Percentiles rank a stretch among this genome's conserved stretches.
phyloP scores from a whole-genome alignment of 2,329 filamentous ascomycete genomes.

The Claviceps capensis region DNA sequence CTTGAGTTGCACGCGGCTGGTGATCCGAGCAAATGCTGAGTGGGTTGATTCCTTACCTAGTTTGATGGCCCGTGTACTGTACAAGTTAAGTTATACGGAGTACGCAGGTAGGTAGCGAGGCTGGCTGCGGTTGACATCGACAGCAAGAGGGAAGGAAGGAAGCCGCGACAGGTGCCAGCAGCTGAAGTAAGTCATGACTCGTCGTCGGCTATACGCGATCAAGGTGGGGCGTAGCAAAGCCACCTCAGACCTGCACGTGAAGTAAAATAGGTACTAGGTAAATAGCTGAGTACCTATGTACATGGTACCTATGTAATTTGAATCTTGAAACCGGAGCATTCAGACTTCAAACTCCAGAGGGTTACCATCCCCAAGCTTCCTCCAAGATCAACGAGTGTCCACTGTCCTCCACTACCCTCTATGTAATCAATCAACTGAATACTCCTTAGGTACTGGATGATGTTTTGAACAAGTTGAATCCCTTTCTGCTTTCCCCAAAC shows the following conservation, averaged over 20 bases:
- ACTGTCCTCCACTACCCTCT: background rate
- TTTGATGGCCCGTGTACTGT: background rate
- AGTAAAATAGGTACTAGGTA: background rate
- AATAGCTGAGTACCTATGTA: background rate
- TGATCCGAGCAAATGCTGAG: background rate
- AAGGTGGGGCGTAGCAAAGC: background rate
- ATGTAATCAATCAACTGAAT: background rate
- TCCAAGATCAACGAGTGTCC: too few relatives aligned
- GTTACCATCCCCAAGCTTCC: background rate
- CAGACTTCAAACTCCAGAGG: background rate
- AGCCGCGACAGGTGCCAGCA: background rate
- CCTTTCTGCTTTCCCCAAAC: background rate
- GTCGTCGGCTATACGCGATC: background rate
- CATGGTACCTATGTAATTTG: too few relatives aligned
- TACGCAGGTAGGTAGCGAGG: background rate
- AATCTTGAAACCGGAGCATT: background rate
- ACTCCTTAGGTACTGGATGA: background rate
- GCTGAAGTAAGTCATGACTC: conserved; percentile 1
- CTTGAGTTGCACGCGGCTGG: background rate
- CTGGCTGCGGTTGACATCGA: background rate
- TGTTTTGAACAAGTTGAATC: background rate
- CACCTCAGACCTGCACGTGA: background rate
- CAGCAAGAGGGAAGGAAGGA: background rate
- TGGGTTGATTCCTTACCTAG: background rate
- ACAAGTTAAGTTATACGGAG: too few relatives aligned